These are phyloP conservation scores for Colletotrichum sp. DNA, from an alignment of 2,329 filamentous ascomycete genomes.

Conservation along the genomic window DNA sequence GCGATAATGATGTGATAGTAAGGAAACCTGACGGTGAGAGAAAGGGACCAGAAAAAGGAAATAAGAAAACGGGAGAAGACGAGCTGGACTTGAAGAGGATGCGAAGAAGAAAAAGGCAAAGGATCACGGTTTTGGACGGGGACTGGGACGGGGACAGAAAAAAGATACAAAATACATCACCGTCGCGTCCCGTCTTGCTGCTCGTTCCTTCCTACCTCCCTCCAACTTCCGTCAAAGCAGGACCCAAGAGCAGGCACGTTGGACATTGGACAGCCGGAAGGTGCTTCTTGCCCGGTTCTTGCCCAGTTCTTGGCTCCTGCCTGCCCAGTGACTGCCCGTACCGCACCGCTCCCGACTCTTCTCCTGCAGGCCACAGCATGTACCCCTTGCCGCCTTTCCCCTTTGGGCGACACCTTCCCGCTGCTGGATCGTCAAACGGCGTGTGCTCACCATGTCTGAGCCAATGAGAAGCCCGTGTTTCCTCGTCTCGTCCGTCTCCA, in stretches of 20 bases:
- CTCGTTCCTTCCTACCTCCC: background rate
- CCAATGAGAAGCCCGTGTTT: background rate
- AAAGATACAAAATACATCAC: background rate
- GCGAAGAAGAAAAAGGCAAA: background rate
- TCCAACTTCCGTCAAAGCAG: background rate
- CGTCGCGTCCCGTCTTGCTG: background rate
- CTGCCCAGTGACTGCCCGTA: background rate
- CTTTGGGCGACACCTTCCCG: conserved; percentile 1
- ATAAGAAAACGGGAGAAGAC: background rate
- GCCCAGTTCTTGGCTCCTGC: background rate
- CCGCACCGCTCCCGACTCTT: background rate
- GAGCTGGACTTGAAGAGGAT: background rate
- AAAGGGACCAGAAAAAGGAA: background rate
- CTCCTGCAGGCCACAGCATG: conserved; percentile 1
- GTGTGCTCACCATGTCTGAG: background rate
- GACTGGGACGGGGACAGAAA: background rate
- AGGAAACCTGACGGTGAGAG: background rate
- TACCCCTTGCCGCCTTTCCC: conserved; percentile 8
- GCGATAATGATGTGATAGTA: background rate
- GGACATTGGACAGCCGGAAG: background rate
- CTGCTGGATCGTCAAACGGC: conserved; percentile 10
- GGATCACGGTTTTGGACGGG: background rate
- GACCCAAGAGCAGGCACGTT: background rate
- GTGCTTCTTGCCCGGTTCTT: background rate
- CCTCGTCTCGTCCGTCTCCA: background rate